A percentile compares a stretch with the other conserved stretches of the same genome.
These are phyloP conservation scores for Calonectria montana DNA, from an alignment of 2,329 filamentous ascomycete species.

Conservation along the genomic window DNA sequence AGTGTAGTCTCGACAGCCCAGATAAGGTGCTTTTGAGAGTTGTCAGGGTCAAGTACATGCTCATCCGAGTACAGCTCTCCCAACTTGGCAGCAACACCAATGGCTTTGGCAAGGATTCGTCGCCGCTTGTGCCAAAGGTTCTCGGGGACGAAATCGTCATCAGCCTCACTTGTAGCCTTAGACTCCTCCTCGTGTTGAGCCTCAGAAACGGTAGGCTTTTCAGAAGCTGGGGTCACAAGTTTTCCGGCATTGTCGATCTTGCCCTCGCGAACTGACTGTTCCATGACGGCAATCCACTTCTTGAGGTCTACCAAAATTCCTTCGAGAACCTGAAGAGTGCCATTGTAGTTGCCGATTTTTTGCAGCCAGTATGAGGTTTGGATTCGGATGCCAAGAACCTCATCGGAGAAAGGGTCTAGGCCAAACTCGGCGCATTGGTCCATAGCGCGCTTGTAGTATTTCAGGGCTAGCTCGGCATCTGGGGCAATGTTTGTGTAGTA, in stretches of 20 bases:
- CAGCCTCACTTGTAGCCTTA: conserved; percentile 34
- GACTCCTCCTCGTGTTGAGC: conserved; percentile 12
- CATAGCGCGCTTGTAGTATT: conserved; percentile 86
- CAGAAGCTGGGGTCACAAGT: conserved; percentile 35
- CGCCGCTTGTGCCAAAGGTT: conserved; percentile 69
- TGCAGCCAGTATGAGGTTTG: conserved; percentile 85
- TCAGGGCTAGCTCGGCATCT: conserved; percentile 80
- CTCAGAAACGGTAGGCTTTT: conserved; percentile 22
- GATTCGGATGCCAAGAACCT: conserved; percentile 90
- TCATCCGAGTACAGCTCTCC: conserved; percentile 84
- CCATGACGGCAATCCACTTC: conserved; percentile 68
- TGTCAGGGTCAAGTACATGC: conserved; percentile 78
- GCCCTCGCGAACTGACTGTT: conserved; percentile 60
- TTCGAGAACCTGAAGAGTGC: conserved; percentile 82
- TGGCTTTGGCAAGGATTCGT: conserved; percentile 77
- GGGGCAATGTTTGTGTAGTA: conserved; percentile 86
- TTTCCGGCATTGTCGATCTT: conserved; percentile 55
- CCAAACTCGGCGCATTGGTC: conserved; percentile 77
- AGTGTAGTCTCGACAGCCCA: conserved; percentile 86
- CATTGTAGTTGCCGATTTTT: conserved; percentile 75
- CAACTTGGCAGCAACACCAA: conserved; percentile 84
- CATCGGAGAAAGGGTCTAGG: conserved; percentile 90
- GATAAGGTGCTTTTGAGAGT: conserved; percentile 77
- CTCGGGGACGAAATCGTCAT: conserved; percentile 50
- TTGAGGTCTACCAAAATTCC: conserved; percentile 77